A percentile compares a stretch with the other conserved stretches of the same genome.
phyloP scores from a whole-genome alignment of 1,284 basidiomycete genomes.

The Puccinia triticina region DNA sequence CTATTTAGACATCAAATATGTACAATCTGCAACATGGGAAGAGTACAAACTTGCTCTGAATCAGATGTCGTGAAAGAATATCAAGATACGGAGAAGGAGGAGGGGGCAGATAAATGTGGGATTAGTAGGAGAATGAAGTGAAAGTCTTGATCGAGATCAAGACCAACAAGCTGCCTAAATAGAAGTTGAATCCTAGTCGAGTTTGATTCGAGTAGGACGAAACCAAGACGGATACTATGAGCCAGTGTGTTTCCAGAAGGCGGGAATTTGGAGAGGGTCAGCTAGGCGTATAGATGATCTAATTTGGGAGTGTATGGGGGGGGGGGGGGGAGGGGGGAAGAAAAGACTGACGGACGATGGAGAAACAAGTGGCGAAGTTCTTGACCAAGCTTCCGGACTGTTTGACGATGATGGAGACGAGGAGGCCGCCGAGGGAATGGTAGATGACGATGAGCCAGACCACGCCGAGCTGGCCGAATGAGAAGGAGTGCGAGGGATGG shows the following conservation, averaged over 20 bases:
- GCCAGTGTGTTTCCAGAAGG: too few species aligned
- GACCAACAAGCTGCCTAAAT: neutral
- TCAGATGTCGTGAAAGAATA: too few species aligned
- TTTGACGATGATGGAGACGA: conserved; percentile 46
- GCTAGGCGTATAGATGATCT: neutral
- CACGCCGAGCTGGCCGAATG: neutral
- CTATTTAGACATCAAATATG: too few species aligned
- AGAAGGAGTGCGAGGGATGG: neutral
- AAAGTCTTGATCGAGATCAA: neutral
- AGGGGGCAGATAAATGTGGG: neutral
- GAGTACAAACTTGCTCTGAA: too few species aligned
- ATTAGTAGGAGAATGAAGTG: neutral
- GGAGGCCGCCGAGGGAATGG: conserved; percentile 40
- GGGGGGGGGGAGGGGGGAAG: neutral
- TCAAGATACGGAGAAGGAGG: neutral
- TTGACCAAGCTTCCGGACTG: conserved; percentile 19
- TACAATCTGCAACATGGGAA: too few species aligned
- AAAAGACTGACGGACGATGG: conserved; percentile 33
- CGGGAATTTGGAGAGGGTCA: too few species aligned
- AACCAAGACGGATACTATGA: neutral
- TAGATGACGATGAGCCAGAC: conserved; percentile 45
- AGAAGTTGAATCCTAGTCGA: neutral
- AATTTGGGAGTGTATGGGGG: neutral
- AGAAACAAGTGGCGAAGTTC: conserved; percentile 38
- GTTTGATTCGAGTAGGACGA: neutral